Evolutionary conservation across 2,329 filamentous ascomycete species (phyloP), one percentile per base, ranked within the genome.

Genomic region (Dryadomyces quercus-mongolicae): DNA sequence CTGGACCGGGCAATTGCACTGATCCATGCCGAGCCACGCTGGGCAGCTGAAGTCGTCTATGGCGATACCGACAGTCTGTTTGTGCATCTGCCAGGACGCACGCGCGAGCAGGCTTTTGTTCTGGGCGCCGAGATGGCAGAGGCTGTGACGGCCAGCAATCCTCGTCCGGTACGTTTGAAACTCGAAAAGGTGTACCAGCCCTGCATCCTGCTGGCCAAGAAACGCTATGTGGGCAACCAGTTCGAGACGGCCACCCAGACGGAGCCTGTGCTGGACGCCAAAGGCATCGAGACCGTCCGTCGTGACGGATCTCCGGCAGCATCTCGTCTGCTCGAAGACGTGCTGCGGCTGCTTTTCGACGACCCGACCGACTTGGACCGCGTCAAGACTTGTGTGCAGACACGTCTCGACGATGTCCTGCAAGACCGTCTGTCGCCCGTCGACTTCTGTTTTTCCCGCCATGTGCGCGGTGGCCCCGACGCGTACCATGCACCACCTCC

Each of bases 121-220:
- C 90, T 98, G 53, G 94, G 93, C 34, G 82, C 91, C 61, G 92
- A 97, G 65, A 98, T 98, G 57, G 86, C 91, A 38, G 81, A 86
- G 63, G 84, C 85, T 15, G 82, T 98, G 55, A 97, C 93, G 0
- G 80, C 88, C 54, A 85, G 87, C 73, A 98, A 96, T 63, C 94
- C 93, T 2, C 81, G 85, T 1, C 93, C 93, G 0, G 75, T 98
- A 60, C 97, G 95, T 69, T 84, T 98, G 59, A 97, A 97, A 66
- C 96, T 98, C 61, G 93, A 98, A 66, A 98, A 98, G 62, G 92
- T 98, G 1, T 98, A 98, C 68, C 87, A 95, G 59, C 93, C 94
- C 0, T 97, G 92, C 65, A 83, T 97, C 0, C 76, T 98, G 5
- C 77, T 98, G 0, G 90, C 94, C 18, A 98, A 98, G 72, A 98